Evolutionary conservation across 768 basidiomycete genomes (phyloP).

Genomic region (Auricularia sp.): DNA sequence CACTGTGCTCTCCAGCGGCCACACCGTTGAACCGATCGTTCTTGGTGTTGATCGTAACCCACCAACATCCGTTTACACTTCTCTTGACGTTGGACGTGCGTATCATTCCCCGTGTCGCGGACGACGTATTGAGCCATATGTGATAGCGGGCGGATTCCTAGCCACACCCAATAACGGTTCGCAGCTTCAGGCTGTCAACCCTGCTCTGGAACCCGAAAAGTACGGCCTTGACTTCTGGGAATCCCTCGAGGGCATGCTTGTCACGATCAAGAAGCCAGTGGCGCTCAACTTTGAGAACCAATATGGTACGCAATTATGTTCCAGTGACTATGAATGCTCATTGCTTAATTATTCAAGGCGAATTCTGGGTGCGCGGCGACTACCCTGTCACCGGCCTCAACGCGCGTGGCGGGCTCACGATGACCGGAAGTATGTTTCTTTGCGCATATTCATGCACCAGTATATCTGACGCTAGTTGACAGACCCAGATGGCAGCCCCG

Average conservation of each 20-base stretch:
- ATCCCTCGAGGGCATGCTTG: constrained; percentile 48
- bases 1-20: constrained; percentile 32
- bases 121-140: too few relatives aligned
- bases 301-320: constrained; percentile 22
- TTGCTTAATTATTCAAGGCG: constrained; percentile 10
- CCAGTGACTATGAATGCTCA: too few relatives aligned
- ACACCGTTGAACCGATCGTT: constrained; percentile 37
- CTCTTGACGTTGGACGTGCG: constrained; percentile 48
- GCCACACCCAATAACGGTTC: constrained; percentile 45
- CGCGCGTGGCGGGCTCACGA: constrained; percentile 41
- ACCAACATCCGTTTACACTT: constrained; percentile 37
- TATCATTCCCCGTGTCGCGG: background rate
- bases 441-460: background rate
- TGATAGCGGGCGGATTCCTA: constrained; percentile 23
- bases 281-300: constrained; percentile 40
- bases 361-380: constrained; percentile 49
- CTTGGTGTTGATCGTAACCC: constrained; percentile 44
- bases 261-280: constrained; percentile 38
- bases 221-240: constrained; percentile 59
- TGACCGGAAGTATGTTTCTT: constrained; percentile 32
- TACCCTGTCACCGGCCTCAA: constrained; percentile 50
- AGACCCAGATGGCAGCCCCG: constrained; percentile 42
- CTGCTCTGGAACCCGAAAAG: constrained; percentile 36
- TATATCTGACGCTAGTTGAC: background rate
- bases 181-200: constrained; percentile 34